These are phyloP conservation scores for Globisporangium rhizosaccharum DNA, from an alignment of 352 stramenopile genomes.

Conservation along the genomic window DNA sequence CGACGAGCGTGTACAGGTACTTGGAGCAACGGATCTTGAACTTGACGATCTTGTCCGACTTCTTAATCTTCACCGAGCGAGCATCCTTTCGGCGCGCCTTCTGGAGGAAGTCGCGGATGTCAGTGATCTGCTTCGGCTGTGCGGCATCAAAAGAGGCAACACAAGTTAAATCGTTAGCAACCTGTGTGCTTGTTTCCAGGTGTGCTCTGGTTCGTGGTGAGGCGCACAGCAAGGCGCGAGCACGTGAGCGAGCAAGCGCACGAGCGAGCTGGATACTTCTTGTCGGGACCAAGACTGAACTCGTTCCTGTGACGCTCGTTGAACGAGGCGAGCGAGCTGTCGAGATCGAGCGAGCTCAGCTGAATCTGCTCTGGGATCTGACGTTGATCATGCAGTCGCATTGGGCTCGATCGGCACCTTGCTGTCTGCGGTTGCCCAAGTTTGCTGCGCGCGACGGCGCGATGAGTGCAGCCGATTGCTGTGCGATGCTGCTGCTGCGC, in stretches of 20 bases:
- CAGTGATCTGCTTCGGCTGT: conserved; percentile 98
- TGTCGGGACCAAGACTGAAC: too few relatives aligned
- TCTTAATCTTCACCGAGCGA: conserved; percentile 99
- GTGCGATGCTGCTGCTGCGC: too few relatives aligned
- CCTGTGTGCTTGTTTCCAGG: neutral
- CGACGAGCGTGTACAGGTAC: conserved; percentile 98
- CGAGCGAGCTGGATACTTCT: too few relatives aligned
- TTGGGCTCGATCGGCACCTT: too few relatives aligned
- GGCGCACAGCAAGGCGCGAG: too few relatives aligned
- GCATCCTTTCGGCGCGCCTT: conserved; percentile 97
- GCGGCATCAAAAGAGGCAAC: conserved; percentile 3
- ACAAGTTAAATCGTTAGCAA: conserved; percentile 1
- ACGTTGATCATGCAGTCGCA: too few relatives aligned
- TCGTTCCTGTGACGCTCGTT: too few relatives aligned
- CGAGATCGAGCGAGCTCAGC: too few relatives aligned
- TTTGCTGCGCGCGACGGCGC: too few relatives aligned
- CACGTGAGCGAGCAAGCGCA: neutral
- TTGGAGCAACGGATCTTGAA: conserved; percentile 99
- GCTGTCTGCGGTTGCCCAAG: too few relatives aligned
- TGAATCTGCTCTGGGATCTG: too few relatives aligned
- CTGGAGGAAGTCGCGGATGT: conserved; percentile 99
- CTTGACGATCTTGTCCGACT: conserved; percentile 96
- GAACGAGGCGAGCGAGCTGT: neutral
- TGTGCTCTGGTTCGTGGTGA: neutral
- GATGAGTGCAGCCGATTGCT: too few relatives aligned